These are phyloP conservation scores for Selaginella moellendorffii DNA, from an alignment of 75 land plant species.

Conservation along the genomic window DNA sequence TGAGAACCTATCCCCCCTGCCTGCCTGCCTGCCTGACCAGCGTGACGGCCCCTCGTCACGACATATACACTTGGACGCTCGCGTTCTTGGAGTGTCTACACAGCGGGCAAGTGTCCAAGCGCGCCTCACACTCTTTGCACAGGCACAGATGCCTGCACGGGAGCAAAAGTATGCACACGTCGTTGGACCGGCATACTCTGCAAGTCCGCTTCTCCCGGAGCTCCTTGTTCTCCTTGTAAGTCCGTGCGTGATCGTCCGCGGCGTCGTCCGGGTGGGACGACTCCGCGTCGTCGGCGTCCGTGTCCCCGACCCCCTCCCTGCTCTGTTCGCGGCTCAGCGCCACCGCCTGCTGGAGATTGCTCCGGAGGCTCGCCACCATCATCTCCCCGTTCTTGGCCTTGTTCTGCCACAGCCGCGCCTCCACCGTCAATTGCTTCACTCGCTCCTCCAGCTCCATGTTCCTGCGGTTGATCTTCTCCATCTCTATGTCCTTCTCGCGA, in stretches of 20 bases:
- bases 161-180: slow-evolving; percentile 45
- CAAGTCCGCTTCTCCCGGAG: slow-evolving; percentile 24
- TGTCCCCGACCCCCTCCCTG: slow-evolving; percentile 51
- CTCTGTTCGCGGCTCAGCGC: slow-evolving; percentile 31
- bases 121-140: slow-evolving; percentile 35
- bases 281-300: slow-evolving; percentile 51
- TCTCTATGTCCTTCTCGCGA: slow-evolving; percentile 35
- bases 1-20: no score
- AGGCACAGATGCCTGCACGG: slow-evolving; percentile 65
- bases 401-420: slow-evolving; percentile 40
- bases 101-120: slow-evolving; percentile 34
- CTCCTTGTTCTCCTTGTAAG: slow-evolving; percentile 5
- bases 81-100: slow-evolving; percentile 27
- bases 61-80: slow-evolving; percentile 37
- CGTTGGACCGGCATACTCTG: slow-evolving; percentile 44
- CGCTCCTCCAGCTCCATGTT: slow-evolving; percentile 41
- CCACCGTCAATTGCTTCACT: slow-evolving; percentile 30
- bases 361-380: slow-evolving; percentile 20
- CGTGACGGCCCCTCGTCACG: slow-evolving; percentile 13
- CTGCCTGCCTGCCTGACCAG: no score
- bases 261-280: slow-evolving; percentile 28
- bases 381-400: slow-evolving; percentile 34
- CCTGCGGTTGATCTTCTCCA: slow-evolving; percentile 23
- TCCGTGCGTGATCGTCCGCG: slow-evolving; percentile 25
- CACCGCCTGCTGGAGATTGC: slow-evolving; percentile 43